These are phyloP conservation scores for Oryza punctata DNA, from an alignment of 176 grass and related monocot genomes.

Conservation along the genomic window DNA sequence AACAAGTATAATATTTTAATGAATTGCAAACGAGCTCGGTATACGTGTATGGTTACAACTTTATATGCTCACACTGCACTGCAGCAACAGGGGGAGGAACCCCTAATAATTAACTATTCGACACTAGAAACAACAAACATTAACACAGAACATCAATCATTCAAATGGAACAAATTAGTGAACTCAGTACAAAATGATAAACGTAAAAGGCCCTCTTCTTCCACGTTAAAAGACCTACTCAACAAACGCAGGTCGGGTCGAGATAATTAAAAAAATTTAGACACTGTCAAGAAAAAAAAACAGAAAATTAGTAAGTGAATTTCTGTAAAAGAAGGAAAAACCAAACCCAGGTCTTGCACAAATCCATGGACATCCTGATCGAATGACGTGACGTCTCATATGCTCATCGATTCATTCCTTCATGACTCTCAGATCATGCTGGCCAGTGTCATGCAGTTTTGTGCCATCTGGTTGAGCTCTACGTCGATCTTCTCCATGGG, in stretches of 20 bases:
- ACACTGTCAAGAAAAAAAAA: not conserved
- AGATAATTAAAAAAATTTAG: not conserved
- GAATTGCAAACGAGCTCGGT: not conserved
- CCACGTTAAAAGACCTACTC: slow-evolving; percentile 27
- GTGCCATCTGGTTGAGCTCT: slow-evolving; percentile 47
- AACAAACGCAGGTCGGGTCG: slow-evolving; percentile 2
- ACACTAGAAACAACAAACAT: not conserved
- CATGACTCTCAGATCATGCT: slow-evolving; percentile 40
- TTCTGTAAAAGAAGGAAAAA: not conserved
- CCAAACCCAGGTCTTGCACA: slow-evolving; percentile 12
- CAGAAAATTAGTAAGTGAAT: not conserved
- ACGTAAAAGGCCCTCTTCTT: slow-evolving; percentile 10
- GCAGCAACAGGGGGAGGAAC: too few species aligned
- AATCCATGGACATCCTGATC: slow-evolving; percentile 8
- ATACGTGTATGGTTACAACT: not conserved
- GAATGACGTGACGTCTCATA: not conserved
- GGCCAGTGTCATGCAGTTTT: slow-evolving; percentile 55
- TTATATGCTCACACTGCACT: not conserved
- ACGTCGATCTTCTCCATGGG: slow-evolving; percentile 43
- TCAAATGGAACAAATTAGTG: not conserved
- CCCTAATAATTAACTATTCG: not conserved
- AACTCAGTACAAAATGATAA: not conserved
- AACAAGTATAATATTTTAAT: too few species aligned
- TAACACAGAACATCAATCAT: not conserved
- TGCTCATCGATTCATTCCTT: not conserved